Conservation (phyloP, 2,329 filamentous ascomycete genomes). For the Sclerotinia trifoliorum region DNA sequence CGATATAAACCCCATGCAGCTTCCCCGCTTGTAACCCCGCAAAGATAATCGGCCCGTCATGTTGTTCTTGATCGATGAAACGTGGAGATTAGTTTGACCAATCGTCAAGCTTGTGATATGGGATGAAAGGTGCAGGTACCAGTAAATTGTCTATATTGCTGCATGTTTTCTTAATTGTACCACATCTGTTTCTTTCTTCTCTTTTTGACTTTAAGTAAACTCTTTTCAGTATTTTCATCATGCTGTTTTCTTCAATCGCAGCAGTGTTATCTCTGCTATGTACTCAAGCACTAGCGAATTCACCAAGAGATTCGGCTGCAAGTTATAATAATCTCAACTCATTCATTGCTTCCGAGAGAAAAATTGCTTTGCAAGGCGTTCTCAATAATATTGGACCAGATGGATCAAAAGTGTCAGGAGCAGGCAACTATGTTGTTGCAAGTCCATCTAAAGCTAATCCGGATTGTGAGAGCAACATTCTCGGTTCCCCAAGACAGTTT, state of each 20-base stretch:
- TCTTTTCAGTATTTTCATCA: background rate
- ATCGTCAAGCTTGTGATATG: background rate
- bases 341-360: constrained; percentile 47
- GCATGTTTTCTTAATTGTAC: too few species aligned
- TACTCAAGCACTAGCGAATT: background rate
- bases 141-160: background rate
- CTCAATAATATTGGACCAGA: constrained; percentile 55
- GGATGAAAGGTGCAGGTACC: background rate
- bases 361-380: constrained; percentile 50
- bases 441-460: constrained; percentile 54
- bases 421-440: constrained; percentile 53
- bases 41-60: constrained; percentile 4
- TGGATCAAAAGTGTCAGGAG: constrained; percentile 49
- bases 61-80: background rate
- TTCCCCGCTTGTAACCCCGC: constrained; percentile 5
- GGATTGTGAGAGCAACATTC: constrained; percentile 46
- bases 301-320: background rate
- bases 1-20: background rate
- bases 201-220: background rate
- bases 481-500: background rate
- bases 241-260: background rate
- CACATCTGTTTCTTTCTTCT: background rate
- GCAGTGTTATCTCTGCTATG: background rate
- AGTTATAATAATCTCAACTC: constrained; percentile 32
- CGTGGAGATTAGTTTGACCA: background rate